These are phyloP conservation scores for Thelephora ganbajun DNA, from an alignment of 768 basidiomycete species.

Conservation along the genomic window DNA sequence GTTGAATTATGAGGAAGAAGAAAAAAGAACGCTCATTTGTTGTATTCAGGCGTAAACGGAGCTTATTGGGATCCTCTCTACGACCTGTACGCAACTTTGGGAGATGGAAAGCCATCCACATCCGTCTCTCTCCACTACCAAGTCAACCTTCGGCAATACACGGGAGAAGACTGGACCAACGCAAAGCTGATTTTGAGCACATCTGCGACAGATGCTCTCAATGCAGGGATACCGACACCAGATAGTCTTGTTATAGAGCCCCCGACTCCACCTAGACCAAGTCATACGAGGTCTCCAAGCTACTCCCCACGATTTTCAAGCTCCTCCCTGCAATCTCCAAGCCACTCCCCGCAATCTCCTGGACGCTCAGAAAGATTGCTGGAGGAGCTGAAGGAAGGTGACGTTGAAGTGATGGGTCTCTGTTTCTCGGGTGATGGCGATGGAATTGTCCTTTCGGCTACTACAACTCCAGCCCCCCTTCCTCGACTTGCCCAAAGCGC, in stretches of 20 bases:
- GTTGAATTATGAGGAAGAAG: background rate
- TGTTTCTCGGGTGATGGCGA: no score
- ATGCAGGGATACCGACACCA: background rate
- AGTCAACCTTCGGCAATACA: slow-evolving; percentile 35
- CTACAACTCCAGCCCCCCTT: slow-evolving; percentile 3
- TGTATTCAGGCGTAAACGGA: slow-evolving; percentile 31
- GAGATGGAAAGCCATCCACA: slow-evolving; percentile 27
- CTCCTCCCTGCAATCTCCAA: background rate
- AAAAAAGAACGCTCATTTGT: background rate
- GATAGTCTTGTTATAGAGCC: no score
- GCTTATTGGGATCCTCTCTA: slow-evolving; percentile 41
- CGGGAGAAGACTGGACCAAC: slow-evolving; percentile 49
- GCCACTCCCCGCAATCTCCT: background rate
- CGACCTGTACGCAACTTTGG: slow-evolving; percentile 41
- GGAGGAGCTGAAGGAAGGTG: no score
- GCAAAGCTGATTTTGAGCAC: slow-evolving; percentile 40
- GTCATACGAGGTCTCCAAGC: no score
- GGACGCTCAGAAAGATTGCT: no score
- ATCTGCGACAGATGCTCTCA: slow-evolving; percentile 22
- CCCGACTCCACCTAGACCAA: no score
- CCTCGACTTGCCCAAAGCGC: background rate
- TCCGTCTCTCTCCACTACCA: slow-evolving; percentile 38
- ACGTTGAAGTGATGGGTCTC: no score
- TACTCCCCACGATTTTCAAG: no score
- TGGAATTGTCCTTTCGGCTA: background rate